phyloP scores from a whole-genome alignment of 2,329 filamentous ascomycete species.

The Byssochlamys sp. region DNA sequence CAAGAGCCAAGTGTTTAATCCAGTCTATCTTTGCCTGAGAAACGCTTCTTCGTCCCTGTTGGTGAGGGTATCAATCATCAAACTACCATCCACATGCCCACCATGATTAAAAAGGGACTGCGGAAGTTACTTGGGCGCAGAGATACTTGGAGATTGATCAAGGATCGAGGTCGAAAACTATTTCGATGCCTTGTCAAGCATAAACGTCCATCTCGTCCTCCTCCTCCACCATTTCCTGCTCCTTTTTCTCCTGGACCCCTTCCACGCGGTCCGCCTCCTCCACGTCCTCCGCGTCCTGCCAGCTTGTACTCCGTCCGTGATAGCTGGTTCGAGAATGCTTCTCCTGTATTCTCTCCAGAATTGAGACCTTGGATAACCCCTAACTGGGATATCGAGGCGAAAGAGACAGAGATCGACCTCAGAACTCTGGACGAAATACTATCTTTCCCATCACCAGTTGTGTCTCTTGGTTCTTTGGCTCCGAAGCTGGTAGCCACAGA shows the following conservation, averaged over 20 bases:
- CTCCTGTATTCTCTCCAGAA: neutral
- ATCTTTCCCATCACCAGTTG: neutral
- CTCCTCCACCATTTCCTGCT: no score
- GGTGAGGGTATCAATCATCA: neutral
- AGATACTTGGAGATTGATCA: neutral
- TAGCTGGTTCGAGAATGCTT: neutral
- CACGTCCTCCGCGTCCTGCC: no score
- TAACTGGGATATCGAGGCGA: neutral
- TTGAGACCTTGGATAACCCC: no score
- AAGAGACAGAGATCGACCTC: neutral
- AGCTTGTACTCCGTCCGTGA: neutral
- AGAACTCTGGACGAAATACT: neutral
- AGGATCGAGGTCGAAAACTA: neutral
- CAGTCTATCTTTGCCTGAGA: neutral
- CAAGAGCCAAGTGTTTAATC: neutral
- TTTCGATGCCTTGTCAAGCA: neutral
- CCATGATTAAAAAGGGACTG: neutral
- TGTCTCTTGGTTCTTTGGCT: neutral
- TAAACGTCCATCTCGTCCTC: no score
- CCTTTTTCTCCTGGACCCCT: no score
- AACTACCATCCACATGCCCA: neutral
- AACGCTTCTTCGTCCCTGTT: neutral
- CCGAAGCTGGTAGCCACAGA: neutral
- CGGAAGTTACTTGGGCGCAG: neutral
- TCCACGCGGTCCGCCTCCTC: no score